phyloP scores from a whole-genome alignment of 805 yeast genomes.

The Starmerella sp. region DNA sequence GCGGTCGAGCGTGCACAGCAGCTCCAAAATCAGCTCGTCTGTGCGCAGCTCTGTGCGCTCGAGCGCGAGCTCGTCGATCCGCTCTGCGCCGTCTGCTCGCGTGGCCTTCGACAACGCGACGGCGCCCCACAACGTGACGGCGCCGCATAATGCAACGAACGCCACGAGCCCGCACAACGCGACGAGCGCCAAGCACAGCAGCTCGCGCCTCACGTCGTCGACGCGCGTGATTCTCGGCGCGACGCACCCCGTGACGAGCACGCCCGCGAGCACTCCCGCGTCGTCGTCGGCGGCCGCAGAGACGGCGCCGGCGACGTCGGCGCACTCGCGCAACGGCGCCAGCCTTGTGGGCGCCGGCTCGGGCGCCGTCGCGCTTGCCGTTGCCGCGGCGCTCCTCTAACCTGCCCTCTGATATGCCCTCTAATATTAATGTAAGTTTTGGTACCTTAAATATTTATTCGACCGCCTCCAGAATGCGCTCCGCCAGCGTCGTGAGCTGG shows the following conservation, averaged over 20 bases:
- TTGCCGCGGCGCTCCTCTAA: background rate
- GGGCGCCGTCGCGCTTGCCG: background rate
- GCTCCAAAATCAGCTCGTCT: no score
- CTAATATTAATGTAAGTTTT: background rate
- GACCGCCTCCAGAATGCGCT: slow-evolving; percentile 25
- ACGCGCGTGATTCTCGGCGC: no score
- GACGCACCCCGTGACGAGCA: background rate
- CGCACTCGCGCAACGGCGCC: background rate
- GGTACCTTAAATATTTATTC: background rate
- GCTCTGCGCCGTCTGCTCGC: no score
- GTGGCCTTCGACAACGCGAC: no score
- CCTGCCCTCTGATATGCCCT: background rate
- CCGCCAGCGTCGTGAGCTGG: slow-evolving; percentile 42
- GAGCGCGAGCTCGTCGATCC: no score
- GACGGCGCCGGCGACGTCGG: background rate
- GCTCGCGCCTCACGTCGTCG: background rate
- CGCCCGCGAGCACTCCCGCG: background rate
- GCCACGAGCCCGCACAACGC: no score
- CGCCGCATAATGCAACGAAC: no score
- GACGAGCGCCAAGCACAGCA: background rate
- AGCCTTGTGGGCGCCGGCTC: background rate
- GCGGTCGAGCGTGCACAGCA: no score
- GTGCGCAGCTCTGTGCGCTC: no score
- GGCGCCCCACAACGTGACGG: no score
- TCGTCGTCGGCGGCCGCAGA: background rate